Evolutionary conservation across 345 rosid species (phyloP).

Genomic region (Raphanus sativus): DNA sequence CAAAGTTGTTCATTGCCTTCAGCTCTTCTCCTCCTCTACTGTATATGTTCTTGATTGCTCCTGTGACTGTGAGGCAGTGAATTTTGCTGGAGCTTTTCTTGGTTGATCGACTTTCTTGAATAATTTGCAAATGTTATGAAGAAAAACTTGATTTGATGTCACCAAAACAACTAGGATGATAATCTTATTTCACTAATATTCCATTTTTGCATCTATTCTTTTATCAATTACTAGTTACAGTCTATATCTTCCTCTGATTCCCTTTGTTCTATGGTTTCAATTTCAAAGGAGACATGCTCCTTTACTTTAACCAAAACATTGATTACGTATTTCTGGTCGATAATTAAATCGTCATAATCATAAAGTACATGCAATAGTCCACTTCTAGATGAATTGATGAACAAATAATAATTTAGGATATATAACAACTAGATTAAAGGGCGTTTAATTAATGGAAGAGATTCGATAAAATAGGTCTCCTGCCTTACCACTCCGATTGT

Average conservation of each 20-base stretch:
- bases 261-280: background rate
- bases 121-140: constrained; percentile 40
- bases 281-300: background rate
- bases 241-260: background rate
- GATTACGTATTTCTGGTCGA: background rate
- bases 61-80: constrained; percentile 54
- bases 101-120: constrained; percentile 48
- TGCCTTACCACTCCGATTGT: constrained; percentile 25
- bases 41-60: constrained; percentile 34
- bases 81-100: constrained; percentile 56
- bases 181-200: too few species aligned
- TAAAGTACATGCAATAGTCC: background rate
- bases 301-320: background rate
- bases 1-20: constrained; percentile 49
- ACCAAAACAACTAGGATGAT: too few species aligned
- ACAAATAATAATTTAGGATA: background rate
- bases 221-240: background rate
- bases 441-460: background rate
- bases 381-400: background rate
- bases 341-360: background rate
- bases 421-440: background rate
- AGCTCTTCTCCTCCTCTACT: constrained; percentile 37
- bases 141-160: background rate
- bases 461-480: constrained; percentile 19
- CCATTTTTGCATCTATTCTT: too few species aligned